Conservation (phyloP, 2,329 filamentous ascomycete species). For the Albifimbria verrucaria region DNA sequence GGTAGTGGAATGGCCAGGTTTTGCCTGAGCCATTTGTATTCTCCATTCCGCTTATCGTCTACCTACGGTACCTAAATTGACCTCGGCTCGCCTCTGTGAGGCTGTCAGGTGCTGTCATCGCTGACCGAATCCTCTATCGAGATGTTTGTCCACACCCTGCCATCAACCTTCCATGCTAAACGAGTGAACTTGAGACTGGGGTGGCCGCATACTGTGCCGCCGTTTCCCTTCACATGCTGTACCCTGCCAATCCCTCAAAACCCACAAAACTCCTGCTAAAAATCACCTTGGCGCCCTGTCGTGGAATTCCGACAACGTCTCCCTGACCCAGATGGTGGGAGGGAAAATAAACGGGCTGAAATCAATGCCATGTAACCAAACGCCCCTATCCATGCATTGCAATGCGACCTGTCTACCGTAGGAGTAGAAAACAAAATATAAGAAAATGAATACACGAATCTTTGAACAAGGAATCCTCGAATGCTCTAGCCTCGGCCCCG, state of each 20-base stretch:
- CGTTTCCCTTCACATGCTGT: background rate
- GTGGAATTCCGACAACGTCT: background rate
- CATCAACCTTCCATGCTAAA: background rate
- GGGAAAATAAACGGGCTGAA: background rate
- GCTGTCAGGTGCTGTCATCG: background rate
- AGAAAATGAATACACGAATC: background rate
- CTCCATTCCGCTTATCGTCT: background rate
- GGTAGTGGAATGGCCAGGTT: background rate
- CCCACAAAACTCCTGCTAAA: background rate
- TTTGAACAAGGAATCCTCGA: background rate
- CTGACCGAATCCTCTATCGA: background rate
- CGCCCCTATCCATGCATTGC: slow-evolving; percentile 12
- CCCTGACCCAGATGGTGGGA: background rate
- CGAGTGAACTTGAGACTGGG: background rate
- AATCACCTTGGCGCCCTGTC: background rate
- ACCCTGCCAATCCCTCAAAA: background rate
- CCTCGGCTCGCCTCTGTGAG: background rate
- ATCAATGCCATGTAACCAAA: slow-evolving; percentile 4
- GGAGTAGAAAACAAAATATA: slow-evolving; percentile 2
- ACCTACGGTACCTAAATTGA: background rate
- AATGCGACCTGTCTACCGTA: slow-evolving; percentile 8
- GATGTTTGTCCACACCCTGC: background rate
- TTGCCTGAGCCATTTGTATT: background rate
- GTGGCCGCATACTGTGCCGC: background rate
- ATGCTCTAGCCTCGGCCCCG: background rate